A percentile compares a stretch with the other conserved stretches of the same genome.
These are phyloP conservation scores for Hymenoscyphus scutula DNA, from an alignment of 2,329 filamentous ascomycete species.

Conservation along the genomic window DNA sequence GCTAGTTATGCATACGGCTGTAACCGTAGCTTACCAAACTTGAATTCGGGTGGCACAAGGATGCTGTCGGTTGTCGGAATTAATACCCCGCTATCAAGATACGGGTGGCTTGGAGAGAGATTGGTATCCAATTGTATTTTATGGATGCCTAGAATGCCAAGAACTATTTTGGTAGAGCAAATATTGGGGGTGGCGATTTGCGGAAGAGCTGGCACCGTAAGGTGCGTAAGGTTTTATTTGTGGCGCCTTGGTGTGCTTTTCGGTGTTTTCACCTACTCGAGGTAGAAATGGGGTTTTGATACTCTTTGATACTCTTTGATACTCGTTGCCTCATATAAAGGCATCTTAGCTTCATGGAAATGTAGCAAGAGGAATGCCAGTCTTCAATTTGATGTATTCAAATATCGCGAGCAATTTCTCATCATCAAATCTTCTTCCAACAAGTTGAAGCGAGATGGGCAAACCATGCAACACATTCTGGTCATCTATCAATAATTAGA, in stretches of 20 bases:
- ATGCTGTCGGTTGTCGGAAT: not conserved
- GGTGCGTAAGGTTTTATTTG: not conserved
- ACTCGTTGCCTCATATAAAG: too few relatives aligned
- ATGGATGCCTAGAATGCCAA: not conserved
- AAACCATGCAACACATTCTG: constrained; percentile 39
- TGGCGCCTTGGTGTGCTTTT: too few relatives aligned
- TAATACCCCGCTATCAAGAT: not conserved
- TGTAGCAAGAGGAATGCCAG: constrained; percentile 4
- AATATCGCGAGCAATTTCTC: constrained; percentile 34
- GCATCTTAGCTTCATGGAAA: not conserved
- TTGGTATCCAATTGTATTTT: not conserved
- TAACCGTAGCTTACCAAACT: not conserved
- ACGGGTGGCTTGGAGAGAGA: not conserved
- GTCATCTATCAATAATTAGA: constrained; percentile 38
- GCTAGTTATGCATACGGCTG: too few relatives aligned
- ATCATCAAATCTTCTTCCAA: constrained; percentile 37
- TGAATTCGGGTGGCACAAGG: not conserved
- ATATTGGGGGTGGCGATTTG: too few relatives aligned
- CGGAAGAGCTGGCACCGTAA: not conserved
- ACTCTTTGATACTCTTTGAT: too few relatives aligned
- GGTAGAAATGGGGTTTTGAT: too few relatives aligned
- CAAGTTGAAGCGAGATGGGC: constrained; percentile 43
- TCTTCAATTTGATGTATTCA: constrained; percentile 17
- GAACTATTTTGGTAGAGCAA: too few relatives aligned
- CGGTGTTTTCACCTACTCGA: not conserved